Conservation (phyloP, 345 rosid species). For the Gossypioides kirkii region DNA sequence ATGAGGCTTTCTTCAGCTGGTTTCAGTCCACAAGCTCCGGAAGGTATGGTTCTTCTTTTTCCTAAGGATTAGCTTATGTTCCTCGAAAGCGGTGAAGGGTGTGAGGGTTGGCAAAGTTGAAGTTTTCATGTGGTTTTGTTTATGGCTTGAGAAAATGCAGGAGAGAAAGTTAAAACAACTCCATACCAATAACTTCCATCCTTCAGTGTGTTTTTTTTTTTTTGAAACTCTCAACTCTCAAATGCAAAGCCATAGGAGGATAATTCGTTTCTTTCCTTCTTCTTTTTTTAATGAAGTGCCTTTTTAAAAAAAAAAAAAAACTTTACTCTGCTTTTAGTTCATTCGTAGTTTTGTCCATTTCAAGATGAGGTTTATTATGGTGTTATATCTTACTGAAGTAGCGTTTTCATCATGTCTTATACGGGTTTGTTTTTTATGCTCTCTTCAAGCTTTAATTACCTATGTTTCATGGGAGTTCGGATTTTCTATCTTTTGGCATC, state of each 20-base stretch:
- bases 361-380: neutral
- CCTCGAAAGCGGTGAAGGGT: neutral
- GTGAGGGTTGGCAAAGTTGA: neutral
- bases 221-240: neutral
- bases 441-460: neutral
- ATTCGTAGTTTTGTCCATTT: neutral
- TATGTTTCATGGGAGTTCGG: neutral
- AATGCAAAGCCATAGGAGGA: neutral
- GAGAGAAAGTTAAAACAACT: neutral
- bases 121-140: neutral
- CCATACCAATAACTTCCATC: neutral
- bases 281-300: too few relatives aligned
- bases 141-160: conserved; percentile 2
- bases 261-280: neutral
- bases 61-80: conserved; percentile 3
- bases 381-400: neutral
- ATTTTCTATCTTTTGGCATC: neutral
- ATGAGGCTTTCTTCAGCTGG: conserved; percentile 97
- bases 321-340: neutral
- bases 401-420: neutral
- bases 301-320: neutral
- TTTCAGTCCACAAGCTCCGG: conserved; percentile 74
- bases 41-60: conserved; percentile 44
- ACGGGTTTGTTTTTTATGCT: neutral
- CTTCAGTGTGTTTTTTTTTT: neutral